Base-by-base conservation (phyloP, 768 basidiomycete species). In the Erythrobasidium yunnanense region DNA sequence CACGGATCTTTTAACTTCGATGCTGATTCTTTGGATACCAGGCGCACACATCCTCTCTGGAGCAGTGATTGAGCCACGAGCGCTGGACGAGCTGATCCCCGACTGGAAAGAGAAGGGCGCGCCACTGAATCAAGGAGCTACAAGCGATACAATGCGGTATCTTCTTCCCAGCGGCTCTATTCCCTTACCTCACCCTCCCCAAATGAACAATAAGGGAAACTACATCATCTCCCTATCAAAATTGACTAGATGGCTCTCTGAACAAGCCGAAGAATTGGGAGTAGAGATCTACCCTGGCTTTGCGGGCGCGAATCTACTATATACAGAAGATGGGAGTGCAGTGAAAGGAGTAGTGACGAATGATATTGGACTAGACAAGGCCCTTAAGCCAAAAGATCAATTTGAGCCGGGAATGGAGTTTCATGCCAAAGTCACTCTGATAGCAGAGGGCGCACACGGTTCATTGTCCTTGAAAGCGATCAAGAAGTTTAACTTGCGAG, bases 331-430 rank as follows among this genome's bases (percentile, higher is more conserved):
- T 66, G 74, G 85, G 77, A 69, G 78, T 74, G 63, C 81, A 76
- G 85, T 91, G 11, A 79, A 78, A 32, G 95, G 93, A 6, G 86
- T 96, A 27, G 79, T 84, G 30, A 96, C 93, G 32, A 93, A 95
- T 73, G 95, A 96, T 74, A 90, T 93, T 25, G 95, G 93, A 1
- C 79, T 99, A 54, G 86, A 91, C 71, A 84, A 83, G 71, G 78
- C 83, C 47, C 83, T 82, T 30, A 79, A 81, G 58, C 82, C 84
- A 75, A 97, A 95, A 76, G 83, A 89, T 23, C 81, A 83, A 2
- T 99, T 91, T 74, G 91, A 96, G 75, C 89, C 92, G 1, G 93
- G 95, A 0, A 92, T 97, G 90, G 85, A 87, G 60, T 97, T 99
- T 79, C 84, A 85, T 35, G 85, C 93, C 32, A 90, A 87, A 71